These are phyloP conservation scores for Dioscorea zingiberensis DNA, from an alignment of 106 monocot species.

Conservation along the genomic window DNA sequence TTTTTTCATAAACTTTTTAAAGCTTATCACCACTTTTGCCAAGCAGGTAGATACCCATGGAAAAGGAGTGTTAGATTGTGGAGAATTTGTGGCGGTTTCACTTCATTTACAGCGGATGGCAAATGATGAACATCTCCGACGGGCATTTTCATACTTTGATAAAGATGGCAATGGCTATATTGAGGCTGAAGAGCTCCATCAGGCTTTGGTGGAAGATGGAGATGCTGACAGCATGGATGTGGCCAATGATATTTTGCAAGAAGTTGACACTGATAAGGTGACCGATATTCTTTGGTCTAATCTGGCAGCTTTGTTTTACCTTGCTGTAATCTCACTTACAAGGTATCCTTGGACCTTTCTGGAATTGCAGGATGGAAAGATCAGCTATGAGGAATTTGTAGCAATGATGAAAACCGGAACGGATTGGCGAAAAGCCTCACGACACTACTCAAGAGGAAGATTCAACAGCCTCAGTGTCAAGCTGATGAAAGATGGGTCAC, in stretches of 20 bases:
- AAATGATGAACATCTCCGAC: constrained; percentile 79
- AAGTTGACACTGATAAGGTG: constrained; percentile 97
- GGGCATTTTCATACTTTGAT: constrained; percentile 83
- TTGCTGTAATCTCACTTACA: neutral
- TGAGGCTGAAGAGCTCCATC: constrained; percentile 78
- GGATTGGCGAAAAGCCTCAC: constrained; percentile 79
- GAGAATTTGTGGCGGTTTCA: constrained; percentile 84
- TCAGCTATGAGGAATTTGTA: constrained; percentile 79
- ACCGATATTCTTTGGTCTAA: neutral
- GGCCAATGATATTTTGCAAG: constrained; percentile 82
- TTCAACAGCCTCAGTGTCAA: constrained; percentile 76
- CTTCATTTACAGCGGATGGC: constrained; percentile 92
- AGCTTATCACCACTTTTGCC: constrained; percentile 1
- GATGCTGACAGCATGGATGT: constrained; percentile 52
- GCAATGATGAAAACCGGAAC: constrained; percentile 91
- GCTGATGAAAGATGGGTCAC: constrained; percentile 72
- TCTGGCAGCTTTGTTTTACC: constrained; percentile 6
- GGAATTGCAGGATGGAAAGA: constrained; percentile 49
- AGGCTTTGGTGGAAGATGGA: constrained; percentile 80
- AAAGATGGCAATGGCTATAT: constrained; percentile 88
- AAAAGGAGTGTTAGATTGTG: constrained; percentile 79
- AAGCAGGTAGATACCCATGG: constrained; percentile 80
- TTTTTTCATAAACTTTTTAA: too few relatives aligned
- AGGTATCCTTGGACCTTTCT: neutral
- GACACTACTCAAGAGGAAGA: constrained; percentile 78